A percentile compares a stretch with the other conserved stretches of the same genome.
phyloP scores from a whole-genome alignment of 208 protist genomes.

The Jaenimonas drosophilae region DNA sequence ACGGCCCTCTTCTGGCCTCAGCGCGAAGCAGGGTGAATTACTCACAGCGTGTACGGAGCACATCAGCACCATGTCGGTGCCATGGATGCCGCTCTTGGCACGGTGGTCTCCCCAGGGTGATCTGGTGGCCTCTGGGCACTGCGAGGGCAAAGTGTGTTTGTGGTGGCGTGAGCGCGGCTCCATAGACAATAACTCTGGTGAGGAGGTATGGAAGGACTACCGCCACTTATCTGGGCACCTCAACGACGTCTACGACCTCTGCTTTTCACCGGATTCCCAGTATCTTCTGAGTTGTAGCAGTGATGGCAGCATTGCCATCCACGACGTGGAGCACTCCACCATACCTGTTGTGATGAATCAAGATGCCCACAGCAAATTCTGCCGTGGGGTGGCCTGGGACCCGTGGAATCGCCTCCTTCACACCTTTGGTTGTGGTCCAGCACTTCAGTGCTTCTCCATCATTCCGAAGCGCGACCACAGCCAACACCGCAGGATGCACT shows the following conservation, averaged over 20 bases:
- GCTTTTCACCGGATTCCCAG: slow-evolving; percentile 75
- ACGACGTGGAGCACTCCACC: slow-evolving; percentile 58
- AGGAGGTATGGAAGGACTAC: slow-evolving; percentile 83
- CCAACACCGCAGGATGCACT: slow-evolving; percentile 17
- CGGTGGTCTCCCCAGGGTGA: slow-evolving; percentile 76
- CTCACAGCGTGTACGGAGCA: slow-evolving; percentile 67
- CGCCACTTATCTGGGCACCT: slow-evolving; percentile 75
- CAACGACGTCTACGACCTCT: slow-evolving; percentile 78
- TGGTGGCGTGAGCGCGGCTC: slow-evolving; percentile 57
- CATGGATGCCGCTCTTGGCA: slow-evolving; percentile 76
- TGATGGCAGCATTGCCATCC: slow-evolving; percentile 73
- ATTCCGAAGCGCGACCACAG: slow-evolving; percentile 11
- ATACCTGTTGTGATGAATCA: slow-evolving; percentile 58
- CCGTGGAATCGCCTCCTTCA: slow-evolving; percentile 60
- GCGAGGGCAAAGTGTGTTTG: slow-evolving; percentile 73
- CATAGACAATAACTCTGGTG: neutral
- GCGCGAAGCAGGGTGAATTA: slow-evolving; percentile 18
- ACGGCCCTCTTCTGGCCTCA: too few relatives aligned
- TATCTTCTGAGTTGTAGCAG: slow-evolving; percentile 66
- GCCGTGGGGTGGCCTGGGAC: slow-evolving; percentile 82
- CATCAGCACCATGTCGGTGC: slow-evolving; percentile 38
- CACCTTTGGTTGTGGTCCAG: slow-evolving; percentile 60
- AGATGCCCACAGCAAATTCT: slow-evolving; percentile 69
- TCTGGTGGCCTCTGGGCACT: slow-evolving; percentile 75
- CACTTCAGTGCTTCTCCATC: slow-evolving; percentile 59